Conservation (phyloP, 164 flowering plant genomes). For the Macadamia tetraphylla region DNA sequence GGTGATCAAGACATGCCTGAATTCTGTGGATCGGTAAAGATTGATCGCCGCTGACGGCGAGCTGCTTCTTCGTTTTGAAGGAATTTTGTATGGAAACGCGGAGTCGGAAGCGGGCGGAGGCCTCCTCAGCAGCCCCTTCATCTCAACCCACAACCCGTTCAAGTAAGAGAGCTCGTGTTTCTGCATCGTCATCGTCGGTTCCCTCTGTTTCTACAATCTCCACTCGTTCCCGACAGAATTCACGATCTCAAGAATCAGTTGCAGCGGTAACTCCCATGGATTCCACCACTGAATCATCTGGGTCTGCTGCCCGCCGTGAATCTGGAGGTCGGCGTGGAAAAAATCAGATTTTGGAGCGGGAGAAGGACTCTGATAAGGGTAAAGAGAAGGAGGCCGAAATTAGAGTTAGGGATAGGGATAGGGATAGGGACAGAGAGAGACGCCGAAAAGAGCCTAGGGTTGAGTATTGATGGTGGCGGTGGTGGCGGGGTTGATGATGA, state of each 20-base stretch:
- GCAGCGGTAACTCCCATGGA: conserved; percentile 40
- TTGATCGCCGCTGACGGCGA: conserved; percentile 56
- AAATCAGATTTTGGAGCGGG: conserved; percentile 27
- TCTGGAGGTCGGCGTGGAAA: conserved; percentile 37
- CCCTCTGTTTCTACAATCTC: conserved; percentile 26
- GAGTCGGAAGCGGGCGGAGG: conserved; percentile 99
- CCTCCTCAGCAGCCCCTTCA: conserved; percentile 91
- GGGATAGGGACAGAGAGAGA: conserved; percentile 41
- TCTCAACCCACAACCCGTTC: conserved; percentile 65
- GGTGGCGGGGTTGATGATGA: conserved; percentile 40
- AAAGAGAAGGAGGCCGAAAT: conserved; percentile 87
- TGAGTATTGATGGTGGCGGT: conserved; percentile 40
- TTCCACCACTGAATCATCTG: conserved; percentile 49
- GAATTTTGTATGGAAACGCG: conserved; percentile 99
- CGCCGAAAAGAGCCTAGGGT: conserved; percentile 36
- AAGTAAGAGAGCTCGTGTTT: conserved; percentile 58
- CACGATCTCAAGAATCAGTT: conserved; percentile 32
- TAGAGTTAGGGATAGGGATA: conserved; percentile 54
- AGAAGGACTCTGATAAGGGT: conserved; percentile 66
- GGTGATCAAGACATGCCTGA: conserved; percentile 18
- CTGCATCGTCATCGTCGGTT: conserved; percentile 28
- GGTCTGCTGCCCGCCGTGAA: conserved; percentile 43
- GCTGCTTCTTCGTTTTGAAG: conserved; percentile 21
- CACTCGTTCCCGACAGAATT: conserved; percentile 55
- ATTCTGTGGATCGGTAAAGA: conserved; percentile 28